Evolutionary conservation across 257 asterid genomes (phyloP).

Genomic region (Lithospermum erythrorhizon): DNA sequence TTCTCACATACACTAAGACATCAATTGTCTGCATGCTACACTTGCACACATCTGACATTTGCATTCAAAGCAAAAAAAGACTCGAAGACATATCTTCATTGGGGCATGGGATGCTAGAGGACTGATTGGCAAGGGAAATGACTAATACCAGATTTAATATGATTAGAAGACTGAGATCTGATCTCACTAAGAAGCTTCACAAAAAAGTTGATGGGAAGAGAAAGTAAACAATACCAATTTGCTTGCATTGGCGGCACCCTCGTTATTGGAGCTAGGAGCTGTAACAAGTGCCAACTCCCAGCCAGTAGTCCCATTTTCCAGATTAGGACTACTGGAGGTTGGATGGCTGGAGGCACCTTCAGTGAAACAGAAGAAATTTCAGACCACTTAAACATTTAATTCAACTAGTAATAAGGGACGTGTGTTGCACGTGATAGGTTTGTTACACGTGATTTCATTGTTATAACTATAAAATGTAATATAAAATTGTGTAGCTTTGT

Average conservation of each 20-base stretch:
- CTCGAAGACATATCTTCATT: background rate
- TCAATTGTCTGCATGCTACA: background rate
- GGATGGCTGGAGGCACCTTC: constrained; percentile 45
- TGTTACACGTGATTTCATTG: too few relatives aligned
- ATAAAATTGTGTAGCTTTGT: too few relatives aligned
- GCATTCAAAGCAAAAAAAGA: background rate
- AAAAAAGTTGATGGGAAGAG: constrained; percentile 1
- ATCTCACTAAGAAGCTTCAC: background rate
- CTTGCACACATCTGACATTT: background rate
- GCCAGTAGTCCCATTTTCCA: constrained; percentile 57
- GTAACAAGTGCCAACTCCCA: constrained; percentile 95
- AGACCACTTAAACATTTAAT: constrained; percentile 1
- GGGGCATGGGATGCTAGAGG: background rate
- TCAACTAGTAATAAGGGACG: too few relatives aligned
- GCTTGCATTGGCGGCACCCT: constrained; percentile 43
- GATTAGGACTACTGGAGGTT: constrained; percentile 32
- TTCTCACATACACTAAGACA: background rate
- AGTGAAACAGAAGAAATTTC: constrained; percentile 6
- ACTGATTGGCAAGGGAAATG: background rate
- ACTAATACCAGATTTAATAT: background rate
- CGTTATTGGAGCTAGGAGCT: constrained; percentile 73
- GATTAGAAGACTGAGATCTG: background rate
- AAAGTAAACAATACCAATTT: constrained; percentile 48
- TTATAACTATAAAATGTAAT: too few relatives aligned
- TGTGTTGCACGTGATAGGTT: too few relatives aligned